Percentiles rank a stretch among this genome's conserved stretches.
Conservation (phyloP, 2,329 filamentous ascomycete species). For the Aspergillus fijiensis region DNA sequence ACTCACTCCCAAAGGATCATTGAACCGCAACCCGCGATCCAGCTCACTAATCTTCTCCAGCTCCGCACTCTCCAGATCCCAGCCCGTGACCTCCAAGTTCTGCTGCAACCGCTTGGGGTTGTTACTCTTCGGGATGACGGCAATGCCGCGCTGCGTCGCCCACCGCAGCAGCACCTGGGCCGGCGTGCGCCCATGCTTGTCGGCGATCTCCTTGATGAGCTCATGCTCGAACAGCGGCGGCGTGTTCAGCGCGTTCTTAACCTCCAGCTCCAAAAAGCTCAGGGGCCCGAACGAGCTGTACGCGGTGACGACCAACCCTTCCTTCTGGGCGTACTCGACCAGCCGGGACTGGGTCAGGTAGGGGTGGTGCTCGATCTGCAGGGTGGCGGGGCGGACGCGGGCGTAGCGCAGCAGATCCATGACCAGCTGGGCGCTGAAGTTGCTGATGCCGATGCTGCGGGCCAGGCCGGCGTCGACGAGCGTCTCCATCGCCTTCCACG, state of each 20-base stretch:
- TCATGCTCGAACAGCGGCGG: conserved; percentile 70
- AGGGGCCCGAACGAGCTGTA: conserved; percentile 83
- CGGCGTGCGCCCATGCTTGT: conserved; percentile 69
- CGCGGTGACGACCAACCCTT: conserved; percentile 73
- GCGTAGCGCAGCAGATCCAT: conserved; percentile 80
- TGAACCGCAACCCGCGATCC: conserved; percentile 69
- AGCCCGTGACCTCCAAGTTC: conserved; percentile 67
- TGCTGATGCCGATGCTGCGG: conserved; percentile 75
- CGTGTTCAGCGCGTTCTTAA: conserved; percentile 64
- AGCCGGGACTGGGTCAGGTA: conserved; percentile 77
- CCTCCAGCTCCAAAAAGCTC: conserved; percentile 74
- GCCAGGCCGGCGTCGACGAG: conserved; percentile 68
- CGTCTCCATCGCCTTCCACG: conserved; percentile 77
- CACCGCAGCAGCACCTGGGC: conserved; percentile 83
- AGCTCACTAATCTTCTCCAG: conserved; percentile 65
- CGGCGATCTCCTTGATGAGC: conserved; percentile 63
- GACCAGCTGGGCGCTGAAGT: conserved; percentile 76
- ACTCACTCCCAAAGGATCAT: conserved; percentile 71
- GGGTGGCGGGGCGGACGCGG: conserved; percentile 68
- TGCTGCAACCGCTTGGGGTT: conserved; percentile 49
- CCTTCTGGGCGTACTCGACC: conserved; percentile 65
- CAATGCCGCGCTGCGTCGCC: conserved; percentile 78
- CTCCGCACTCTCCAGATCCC: conserved; percentile 66
- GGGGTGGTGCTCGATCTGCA: conserved; percentile 89
- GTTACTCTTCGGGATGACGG: conserved; percentile 55